Conservation (phyloP, 2,329 filamentous ascomycete species). For the Alternaria solani region DNA sequence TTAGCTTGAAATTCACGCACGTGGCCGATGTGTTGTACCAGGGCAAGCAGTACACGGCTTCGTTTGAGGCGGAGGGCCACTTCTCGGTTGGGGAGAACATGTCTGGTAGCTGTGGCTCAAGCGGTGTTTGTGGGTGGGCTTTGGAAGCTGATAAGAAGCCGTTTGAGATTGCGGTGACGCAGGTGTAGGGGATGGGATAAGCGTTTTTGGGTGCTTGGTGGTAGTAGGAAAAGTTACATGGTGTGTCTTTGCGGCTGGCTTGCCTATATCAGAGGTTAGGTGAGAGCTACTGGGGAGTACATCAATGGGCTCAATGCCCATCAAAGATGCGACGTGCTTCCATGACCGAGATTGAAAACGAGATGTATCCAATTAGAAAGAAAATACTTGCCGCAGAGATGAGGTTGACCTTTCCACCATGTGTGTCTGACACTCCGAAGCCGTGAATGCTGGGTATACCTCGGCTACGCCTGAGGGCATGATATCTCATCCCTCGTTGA, state of each 20-base stretch:
- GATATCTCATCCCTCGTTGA: not conserved
- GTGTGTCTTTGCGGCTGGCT: not conserved
- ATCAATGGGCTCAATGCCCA: not conserved
- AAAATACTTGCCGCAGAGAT: not conserved
- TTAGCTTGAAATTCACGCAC: constrained; percentile 36
- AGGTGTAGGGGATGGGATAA: not conserved
- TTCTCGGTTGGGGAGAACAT: constrained; percentile 29
- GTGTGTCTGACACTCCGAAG: not conserved
- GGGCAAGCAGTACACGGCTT: constrained; percentile 25
- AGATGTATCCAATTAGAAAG: not conserved
- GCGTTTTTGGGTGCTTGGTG: not conserved
- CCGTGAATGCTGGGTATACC: not conserved
- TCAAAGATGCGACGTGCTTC: not conserved
- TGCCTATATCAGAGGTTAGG: not conserved
- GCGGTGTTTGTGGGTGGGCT: constrained; percentile 29
- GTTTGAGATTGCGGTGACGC: constrained; percentile 1
- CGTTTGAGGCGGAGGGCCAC: constrained; percentile 20
- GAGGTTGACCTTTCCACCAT: not conserved
- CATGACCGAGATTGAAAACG: fast-evolving
- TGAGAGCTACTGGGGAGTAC: not conserved
- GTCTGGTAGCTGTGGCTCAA: constrained; percentile 27
- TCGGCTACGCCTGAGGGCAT: not conserved
- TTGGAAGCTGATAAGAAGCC: constrained; percentile 3
- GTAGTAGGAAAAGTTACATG: not conserved
- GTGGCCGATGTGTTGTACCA: constrained; percentile 22